phyloP scores from a whole-genome alignment of 306 rosid species.

The Trifolium pratense region DNA sequence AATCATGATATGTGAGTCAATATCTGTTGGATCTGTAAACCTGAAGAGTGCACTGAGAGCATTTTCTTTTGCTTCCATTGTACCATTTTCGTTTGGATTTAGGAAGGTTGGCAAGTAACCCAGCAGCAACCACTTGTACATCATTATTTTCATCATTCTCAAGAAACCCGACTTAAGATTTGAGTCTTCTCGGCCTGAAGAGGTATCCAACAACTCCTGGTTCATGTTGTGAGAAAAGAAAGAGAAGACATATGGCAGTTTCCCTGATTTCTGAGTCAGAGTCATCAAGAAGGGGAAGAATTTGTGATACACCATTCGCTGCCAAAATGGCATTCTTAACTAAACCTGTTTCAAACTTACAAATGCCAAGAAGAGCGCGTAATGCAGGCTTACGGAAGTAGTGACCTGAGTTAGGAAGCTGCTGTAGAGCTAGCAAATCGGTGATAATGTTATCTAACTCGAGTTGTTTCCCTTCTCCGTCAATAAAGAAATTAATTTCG shows the following conservation, averaged over 20 bases:
- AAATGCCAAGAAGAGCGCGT: conserved; percentile 65
- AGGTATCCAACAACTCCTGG: conserved; percentile 81
- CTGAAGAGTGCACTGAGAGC: conserved; percentile 87
- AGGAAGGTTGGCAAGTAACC: conserved; percentile 78
- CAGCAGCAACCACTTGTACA: conserved; percentile 83
- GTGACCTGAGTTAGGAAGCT: conserved; percentile 45
- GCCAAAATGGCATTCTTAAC: conserved; percentile 70
- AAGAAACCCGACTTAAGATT: conserved; percentile 77
- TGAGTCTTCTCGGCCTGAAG: conserved; percentile 75
- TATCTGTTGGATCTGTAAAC: conserved; percentile 75
- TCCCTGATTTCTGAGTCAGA: conserved; percentile 67
- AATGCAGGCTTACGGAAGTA: conserved; percentile 66
- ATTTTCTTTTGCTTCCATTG: conserved; percentile 73
- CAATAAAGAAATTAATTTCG: conserved; percentile 61
- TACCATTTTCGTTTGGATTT: conserved; percentile 70
- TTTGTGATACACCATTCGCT: conserved; percentile 60
- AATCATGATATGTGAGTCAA: conserved; percentile 58
- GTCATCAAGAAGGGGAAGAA: conserved; percentile 76
- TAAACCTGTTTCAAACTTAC: conserved; percentile 70
- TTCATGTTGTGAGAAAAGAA: conserved; percentile 80
- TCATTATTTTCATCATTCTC: conserved; percentile 61
- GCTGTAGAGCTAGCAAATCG: conserved; percentile 55
- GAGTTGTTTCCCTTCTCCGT: conserved; percentile 62
- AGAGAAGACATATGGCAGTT: conserved; percentile 62
- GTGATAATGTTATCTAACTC: conserved; percentile 67